phyloP scores from a whole-genome alignment of 2,329 filamentous ascomycete genomes.

The Epichloe coenophiala region DNA sequence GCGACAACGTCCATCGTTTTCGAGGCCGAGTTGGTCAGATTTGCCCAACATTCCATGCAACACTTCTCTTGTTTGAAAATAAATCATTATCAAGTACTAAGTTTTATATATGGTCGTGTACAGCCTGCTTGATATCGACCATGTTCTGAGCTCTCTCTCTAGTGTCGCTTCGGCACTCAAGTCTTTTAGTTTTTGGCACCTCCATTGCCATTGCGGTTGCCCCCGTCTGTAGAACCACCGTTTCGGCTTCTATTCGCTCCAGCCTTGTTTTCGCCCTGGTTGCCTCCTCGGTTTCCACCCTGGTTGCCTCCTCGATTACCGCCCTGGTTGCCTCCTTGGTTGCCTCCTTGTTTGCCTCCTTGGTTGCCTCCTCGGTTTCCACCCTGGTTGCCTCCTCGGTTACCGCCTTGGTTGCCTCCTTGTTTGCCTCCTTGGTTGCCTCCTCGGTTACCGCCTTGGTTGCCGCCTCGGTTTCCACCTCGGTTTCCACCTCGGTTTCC shows the following conservation, averaged over 20 bases:
- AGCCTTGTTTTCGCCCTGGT: not conserved
- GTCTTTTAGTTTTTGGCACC: not conserved
- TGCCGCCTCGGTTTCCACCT: too few relatives aligned
- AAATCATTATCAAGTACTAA: too few relatives aligned
- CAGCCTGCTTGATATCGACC: not conserved
- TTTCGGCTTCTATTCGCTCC: not conserved
- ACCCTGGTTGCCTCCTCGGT: not conserved
- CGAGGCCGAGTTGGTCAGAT: too few relatives aligned
- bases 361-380: accelerated
- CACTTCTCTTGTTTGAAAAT: too few relatives aligned
- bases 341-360: accelerated
- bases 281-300: too few relatives aligned
- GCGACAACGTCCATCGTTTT: too few relatives aligned
- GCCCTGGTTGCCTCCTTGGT: not conserved
- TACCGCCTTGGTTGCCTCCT: not conserved
- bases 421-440: not conserved
- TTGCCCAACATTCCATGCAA: too few relatives aligned
- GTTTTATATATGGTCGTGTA: not conserved
- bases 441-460: not conserved
- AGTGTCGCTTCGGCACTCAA: too few relatives aligned
- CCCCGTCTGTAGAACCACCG: not conserved
- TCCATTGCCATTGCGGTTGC: constrained; percentile 3
- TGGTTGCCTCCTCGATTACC: not conserved
- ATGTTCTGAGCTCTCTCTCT: not conserved
- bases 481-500: not conserved